Base-by-base conservation (phyloP, 495 filamentous ascomycete genomes). In the Apiosordaria backusii region DNA sequence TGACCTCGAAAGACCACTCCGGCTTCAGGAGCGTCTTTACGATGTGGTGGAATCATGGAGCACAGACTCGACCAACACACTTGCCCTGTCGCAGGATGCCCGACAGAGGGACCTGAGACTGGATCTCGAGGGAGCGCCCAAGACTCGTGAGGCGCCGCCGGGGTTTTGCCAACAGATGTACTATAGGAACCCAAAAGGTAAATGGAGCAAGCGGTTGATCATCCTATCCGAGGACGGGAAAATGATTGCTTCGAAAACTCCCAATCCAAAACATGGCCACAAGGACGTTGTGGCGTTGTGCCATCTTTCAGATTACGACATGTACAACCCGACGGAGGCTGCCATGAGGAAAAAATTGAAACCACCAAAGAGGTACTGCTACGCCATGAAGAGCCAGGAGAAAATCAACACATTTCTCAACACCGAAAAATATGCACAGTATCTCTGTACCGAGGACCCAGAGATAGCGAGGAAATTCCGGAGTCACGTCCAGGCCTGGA, bases 1-100 rank as follows among this genome's bases (percentile, higher is more conserved):
- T 1, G 92, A 92, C n/a, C 81, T 99, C 3, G 90, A 96, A 72
- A 86, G 95, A 57, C 88, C 90, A 4, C 75, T 99, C 24, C 90
- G 95, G 15, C 87, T 85, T 7, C 97, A 97, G 74, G 95, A 99
- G 78, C 87, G 85, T 66, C 83, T 98, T 25, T 86, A 92, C 45
- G 92, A 97, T 75, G 85, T 97, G 25, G 83, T 97, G 84, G 96
- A 94, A 74, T 95, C 92, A 3, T 99, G 95, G 95, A 87, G 94
- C 40, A 77, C 82, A 18, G 93, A 96, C 73, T 79, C 81, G 1
- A 85, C 90, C 67, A 94, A 95, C 72, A 76, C 80, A 1, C 79
- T 97, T 19, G 72, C 89, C 18, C 76, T 97, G 21, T 50, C 63
- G 19, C 54, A 74, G 16, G 77, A 81, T 65, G 72, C 76, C 1